Conservation (phyloP, 208 protist genomes). For the Trypanosoma platydactyli region DNA sequence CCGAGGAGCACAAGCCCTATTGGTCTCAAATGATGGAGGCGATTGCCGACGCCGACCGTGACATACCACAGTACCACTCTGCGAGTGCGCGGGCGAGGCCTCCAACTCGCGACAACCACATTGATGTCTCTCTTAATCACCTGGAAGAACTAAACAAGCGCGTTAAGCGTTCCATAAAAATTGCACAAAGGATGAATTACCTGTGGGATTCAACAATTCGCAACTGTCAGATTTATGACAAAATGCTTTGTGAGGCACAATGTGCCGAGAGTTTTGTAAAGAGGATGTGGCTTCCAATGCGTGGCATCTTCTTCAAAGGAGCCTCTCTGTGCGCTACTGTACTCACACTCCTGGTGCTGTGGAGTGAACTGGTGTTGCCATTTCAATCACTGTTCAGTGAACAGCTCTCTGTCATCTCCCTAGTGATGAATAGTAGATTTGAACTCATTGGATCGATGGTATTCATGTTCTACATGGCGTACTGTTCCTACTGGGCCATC, state of each 20-base stretch:
- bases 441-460: conserved; percentile 82
- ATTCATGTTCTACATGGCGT: conserved; percentile 91
- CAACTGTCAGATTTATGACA: conserved; percentile 66
- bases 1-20: conserved; percentile 74
- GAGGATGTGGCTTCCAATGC: conserved; percentile 68
- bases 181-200: conserved; percentile 77
- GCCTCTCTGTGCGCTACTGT: conserved; percentile 48
- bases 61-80: conserved; percentile 82
- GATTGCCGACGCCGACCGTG: conserved; percentile 66
- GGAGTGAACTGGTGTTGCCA: conserved; percentile 83
- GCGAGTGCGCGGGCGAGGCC: conserved; percentile 55
- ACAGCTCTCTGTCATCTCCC: conserved; percentile 71
- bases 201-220: conserved; percentile 72
- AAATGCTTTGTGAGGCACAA: conserved; percentile 57
- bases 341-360: conserved; percentile 81
- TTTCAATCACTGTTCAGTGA: conserved; percentile 49
- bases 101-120: conserved; percentile 31
- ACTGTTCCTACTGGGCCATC: conserved; percentile 88
- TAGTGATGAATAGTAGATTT: conserved; percentile 67
- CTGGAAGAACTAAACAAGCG: conserved; percentile 74
- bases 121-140: conserved; percentile 79
- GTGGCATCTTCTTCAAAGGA: conserved; percentile 61
- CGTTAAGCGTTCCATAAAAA: conserved; percentile 81
- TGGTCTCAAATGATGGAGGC: conserved; percentile 79
- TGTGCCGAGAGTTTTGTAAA: conserved; percentile 58